A percentile compares a stretch with the other conserved stretches of the same genome.
phyloP scores from a whole-genome alignment of 139 green algal species.

The Volvox africanus region DNA sequence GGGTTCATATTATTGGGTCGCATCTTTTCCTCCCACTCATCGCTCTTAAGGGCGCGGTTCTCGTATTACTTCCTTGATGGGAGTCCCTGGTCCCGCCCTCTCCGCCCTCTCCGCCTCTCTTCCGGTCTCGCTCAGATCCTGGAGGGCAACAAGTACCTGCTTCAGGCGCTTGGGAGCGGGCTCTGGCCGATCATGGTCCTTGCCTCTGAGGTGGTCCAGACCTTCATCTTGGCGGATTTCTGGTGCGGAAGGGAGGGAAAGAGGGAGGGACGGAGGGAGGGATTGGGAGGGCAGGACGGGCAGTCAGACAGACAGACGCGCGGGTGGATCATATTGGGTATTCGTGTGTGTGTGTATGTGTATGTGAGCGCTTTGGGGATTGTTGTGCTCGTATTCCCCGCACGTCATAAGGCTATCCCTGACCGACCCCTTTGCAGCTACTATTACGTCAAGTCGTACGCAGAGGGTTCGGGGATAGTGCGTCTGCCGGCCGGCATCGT shows the following conservation, averaged over 20 bases:
- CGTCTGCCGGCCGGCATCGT: conserved; percentile 91
- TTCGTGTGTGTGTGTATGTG: not conserved
- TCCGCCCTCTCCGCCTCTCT: too few species aligned
- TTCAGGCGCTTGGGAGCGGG: conserved; percentile 88
- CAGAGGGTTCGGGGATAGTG: conserved; percentile 90
- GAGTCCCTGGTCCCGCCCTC: too few species aligned
- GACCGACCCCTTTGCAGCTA: conserved; percentile 77
- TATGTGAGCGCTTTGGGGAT: not conserved
- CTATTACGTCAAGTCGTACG: conserved; percentile 97
- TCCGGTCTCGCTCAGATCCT: conserved; percentile 78
- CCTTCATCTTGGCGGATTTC: conserved; percentile 98
- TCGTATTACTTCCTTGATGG: too few species aligned
- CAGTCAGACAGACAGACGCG: too few species aligned
- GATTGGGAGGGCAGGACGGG: too few species aligned
- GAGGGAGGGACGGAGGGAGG: too few species aligned
- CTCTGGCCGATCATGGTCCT: conserved; percentile 98
- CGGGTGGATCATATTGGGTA: too few species aligned
- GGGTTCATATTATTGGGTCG: too few species aligned
- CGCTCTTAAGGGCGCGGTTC: too few species aligned
- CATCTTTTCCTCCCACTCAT: too few species aligned
- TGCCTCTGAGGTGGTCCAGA: conserved; percentile 97
- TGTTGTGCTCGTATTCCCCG: too few species aligned
- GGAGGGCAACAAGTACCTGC: conserved; percentile 91
- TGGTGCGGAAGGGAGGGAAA: conserved; percentile 71
- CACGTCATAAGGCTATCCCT: too few species aligned